Conservation (phyloP, 164 flowering plant species). For the Amborella trichopoda region DNA sequence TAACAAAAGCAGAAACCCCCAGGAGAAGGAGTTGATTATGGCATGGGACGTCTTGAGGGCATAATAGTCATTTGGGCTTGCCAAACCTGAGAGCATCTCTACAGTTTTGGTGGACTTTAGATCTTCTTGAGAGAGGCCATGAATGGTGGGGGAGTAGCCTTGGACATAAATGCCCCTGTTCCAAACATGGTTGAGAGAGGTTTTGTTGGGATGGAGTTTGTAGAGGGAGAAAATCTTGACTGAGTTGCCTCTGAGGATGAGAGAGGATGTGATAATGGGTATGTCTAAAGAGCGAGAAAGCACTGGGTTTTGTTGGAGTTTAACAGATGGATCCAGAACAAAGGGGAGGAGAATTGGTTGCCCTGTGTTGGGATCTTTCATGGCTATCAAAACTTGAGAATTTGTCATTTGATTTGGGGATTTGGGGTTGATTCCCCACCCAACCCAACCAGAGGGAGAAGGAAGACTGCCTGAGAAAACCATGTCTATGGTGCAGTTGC, state of each 20-base stretch:
- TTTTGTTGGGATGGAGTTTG: constrained; percentile 46
- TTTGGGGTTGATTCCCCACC: constrained; percentile 75
- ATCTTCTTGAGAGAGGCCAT: constrained; percentile 60
- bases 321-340: constrained; percentile 65
- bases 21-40: constrained; percentile 48
- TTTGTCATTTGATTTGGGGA: constrained; percentile 68
- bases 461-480: constrained; percentile 78
- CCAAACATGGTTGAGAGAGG: constrained; percentile 60
- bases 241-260: constrained; percentile 54
- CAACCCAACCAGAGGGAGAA: constrained; percentile 98
- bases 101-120: constrained; percentile 59
- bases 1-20: constrained; percentile 74
- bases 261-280: constrained; percentile 59
- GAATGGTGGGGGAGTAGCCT: constrained; percentile 95
- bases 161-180: constrained; percentile 90
- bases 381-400: constrained; percentile 64
- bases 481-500: constrained; percentile 62
- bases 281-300: constrained; percentile 71
- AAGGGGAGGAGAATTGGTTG: constrained; percentile 55
- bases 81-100: constrained; percentile 21
- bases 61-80: constrained; percentile 13
- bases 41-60: constrained; percentile 48
- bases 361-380: constrained; percentile 80
- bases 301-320: constrained; percentile 56
- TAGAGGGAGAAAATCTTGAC: constrained; percentile 58